Base-by-base conservation (phyloP, 495 filamentous ascomycete genomes). In the Talaromyces thailandensis region DNA sequence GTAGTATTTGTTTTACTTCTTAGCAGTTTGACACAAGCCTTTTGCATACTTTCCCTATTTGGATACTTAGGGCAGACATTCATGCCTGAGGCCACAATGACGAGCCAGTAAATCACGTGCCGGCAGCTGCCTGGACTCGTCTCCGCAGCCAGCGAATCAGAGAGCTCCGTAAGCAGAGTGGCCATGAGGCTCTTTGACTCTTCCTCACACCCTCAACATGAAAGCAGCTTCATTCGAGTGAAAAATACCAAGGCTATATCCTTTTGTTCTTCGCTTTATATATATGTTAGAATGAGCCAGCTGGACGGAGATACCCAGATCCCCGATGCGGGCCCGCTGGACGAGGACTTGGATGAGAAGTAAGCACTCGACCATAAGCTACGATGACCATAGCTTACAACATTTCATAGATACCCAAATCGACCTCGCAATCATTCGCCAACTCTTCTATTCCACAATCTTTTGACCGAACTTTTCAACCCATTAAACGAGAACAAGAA, bases 401-500 rank as follows among this genome's bases (percentile, higher is more conserved):
- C 16, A 28, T 26, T 12, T 51, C 63, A 43, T 62, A 92, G 88
- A 67, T 97, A 90, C 71, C 92, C 92, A 31, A 87, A 93, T 68
- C 84, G 92, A 8, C 94, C 94, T 2, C 82, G 75, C 57, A 98
- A 98, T 70, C 83, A 86, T 64, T 84, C 84, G 25, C 78, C 82
- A 50, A 96, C 93, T 1, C 75, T 94, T 2, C 84, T 86, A n/a
- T 98, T 98, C 71, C 86, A 90, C 65, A 84, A 89, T 12, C 81
- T 98, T 1, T 91, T 88, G 73, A 70, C 79, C 35, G 77, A 79
- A 25, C 84, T 98, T 4, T 98, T 98, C 78, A 88, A 94, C 69
- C 92, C 92, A 3, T 78, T 98, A 2, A 91, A 84, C 57, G 86
- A 91, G 7, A 90, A 90, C 68, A 92, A 88, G 66, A 92, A 92